Evolutionary conservation across 768 basidiomycete species (phyloP).

Genomic region (Nevesoporus exiguus): DNA sequence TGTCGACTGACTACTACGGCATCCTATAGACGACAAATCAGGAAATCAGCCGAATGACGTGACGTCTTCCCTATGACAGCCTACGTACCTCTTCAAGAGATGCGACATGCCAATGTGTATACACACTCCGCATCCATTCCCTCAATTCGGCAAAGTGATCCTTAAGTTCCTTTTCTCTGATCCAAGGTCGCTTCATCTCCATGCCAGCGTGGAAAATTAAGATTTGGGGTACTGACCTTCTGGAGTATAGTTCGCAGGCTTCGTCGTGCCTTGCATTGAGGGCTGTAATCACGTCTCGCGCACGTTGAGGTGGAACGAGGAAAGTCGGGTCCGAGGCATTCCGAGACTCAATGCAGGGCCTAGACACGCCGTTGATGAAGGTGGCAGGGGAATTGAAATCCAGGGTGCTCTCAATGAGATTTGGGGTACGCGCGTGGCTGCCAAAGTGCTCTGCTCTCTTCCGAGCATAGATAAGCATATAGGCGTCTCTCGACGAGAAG

Average conservation of each 20-base stretch:
- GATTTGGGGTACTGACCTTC: constrained; percentile 39
- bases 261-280: constrained; percentile 56
- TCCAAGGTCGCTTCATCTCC: constrained; percentile 12
- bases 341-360: constrained; percentile 11
- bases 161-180: constrained; percentile 43
- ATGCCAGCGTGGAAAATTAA: constrained; percentile 13
- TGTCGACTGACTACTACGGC: constrained; percentile 57
- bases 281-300: constrained; percentile 47
- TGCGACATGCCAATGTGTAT: constrained; percentile 55
- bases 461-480: constrained; percentile 90
- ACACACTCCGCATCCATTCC: constrained; percentile 55
- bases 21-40: constrained; percentile 37
- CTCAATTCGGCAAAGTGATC: constrained; percentile 49
- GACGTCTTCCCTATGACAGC: constrained; percentile 3
- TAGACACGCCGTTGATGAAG: constrained; percentile 21
- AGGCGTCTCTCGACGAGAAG: constrained; percentile 77
- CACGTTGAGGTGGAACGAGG: constrained; percentile 52
- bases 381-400: constrained; percentile 7
- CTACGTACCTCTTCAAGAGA: constrained; percentile 46
- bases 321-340: constrained; percentile 13
- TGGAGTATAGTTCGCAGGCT: constrained; percentile 47
- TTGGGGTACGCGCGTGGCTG: constrained; percentile 15
- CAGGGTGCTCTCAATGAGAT: constrained; percentile 17
- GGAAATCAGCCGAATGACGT: constrained; percentile 11
- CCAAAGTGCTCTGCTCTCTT: constrained; percentile 25